Conservation (phyloP, 2,329 filamentous ascomycete species). For the Endothia cerciana region DNA sequence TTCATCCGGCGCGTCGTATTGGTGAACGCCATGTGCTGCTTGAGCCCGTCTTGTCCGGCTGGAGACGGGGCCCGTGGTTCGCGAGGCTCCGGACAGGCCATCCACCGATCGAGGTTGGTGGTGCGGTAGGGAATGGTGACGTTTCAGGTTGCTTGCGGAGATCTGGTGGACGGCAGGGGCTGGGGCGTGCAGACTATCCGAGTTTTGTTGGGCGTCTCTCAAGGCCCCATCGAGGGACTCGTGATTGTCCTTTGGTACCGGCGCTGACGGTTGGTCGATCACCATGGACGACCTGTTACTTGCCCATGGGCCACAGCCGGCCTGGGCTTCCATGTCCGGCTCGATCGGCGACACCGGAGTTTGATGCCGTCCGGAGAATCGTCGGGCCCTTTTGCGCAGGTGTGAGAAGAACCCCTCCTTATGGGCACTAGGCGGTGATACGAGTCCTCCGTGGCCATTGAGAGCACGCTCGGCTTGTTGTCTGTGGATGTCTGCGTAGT, state of each 20-base stretch:
- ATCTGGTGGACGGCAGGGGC: conserved; percentile 59
- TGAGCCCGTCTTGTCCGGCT: conserved; percentile 81
- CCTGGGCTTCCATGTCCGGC: conserved; percentile 91
- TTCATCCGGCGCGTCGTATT: conserved; percentile 94
- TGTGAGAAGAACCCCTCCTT: conserved; percentile 99
- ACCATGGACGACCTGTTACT: conserved; percentile 85
- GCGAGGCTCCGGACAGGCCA: conserved; percentile 61
- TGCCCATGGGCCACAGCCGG: conserved; percentile 87
- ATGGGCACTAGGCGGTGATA: conserved; percentile 76
- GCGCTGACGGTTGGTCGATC: conserved; percentile 61
- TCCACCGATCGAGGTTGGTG: conserved; percentile 67
- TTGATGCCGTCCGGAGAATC: conserved; percentile 90
- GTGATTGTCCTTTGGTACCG: conserved; percentile 58
- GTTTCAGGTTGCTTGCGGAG: conserved; percentile 59
- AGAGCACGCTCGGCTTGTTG: conserved; percentile 90
- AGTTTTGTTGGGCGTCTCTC: conserved; percentile 55
- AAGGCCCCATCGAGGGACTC: conserved; percentile 65
- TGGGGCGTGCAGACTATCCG: conserved; percentile 50
- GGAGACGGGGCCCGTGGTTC: conserved; percentile 65
- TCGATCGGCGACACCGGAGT: conserved; percentile 76
- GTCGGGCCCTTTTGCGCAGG: conserved; percentile 86
- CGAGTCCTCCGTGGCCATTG: conserved; percentile 77
- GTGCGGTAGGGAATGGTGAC: conserved; percentile 67
- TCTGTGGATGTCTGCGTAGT: conserved; percentile 87
- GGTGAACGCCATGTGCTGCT: conserved; percentile 73